These are phyloP conservation scores for Cucumis melo DNA, from an alignment of 306 rosid species.

Conservation along the genomic window DNA sequence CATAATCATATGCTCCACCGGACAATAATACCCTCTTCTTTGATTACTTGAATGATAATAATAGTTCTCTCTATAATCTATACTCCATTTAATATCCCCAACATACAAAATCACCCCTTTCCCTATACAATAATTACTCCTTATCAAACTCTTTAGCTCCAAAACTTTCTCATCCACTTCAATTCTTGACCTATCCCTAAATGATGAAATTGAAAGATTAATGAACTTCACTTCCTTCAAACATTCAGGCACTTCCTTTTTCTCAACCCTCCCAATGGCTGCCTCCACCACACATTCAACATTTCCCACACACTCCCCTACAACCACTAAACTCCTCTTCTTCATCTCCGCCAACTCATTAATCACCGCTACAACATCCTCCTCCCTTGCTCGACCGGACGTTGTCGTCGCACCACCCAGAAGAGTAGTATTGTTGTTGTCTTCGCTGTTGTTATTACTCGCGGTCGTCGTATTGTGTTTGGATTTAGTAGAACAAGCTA, in stretches of 20 bases:
- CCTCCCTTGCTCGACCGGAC: conserved; percentile 32
- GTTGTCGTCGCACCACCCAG: not conserved
- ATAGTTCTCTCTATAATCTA: conserved; percentile 28
- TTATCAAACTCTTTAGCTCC: conserved; percentile 36
- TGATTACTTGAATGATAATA: conserved; percentile 5
- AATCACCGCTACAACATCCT: conserved; percentile 45
- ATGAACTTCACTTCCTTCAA: conserved; percentile 50
- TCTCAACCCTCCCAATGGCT: conserved; percentile 61
- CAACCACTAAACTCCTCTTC: conserved; percentile 54
- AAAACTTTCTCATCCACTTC: conserved; percentile 62
- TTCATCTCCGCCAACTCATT: conserved; percentile 34
- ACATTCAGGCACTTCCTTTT: conserved; percentile 42
- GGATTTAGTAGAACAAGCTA: not conserved
- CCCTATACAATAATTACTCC: conserved; percentile 1
- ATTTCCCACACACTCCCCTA: conserved; percentile 56
- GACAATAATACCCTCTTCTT: conserved; percentile 44
- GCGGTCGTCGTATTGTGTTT: too few relatives aligned
- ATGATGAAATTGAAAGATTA: conserved; percentile 35
- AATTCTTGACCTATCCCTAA: conserved; percentile 33
- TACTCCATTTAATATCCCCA: conserved; percentile 77
- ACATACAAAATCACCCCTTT: conserved; percentile 68
- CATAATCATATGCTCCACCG: conserved; percentile 63
- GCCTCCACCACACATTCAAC: conserved; percentile 52
- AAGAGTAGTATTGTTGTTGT: conserved; percentile 2
- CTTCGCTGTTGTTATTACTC: too few relatives aligned